phyloP scores from a whole-genome alignment of 2,329 filamentous ascomycete species.

The Epichloe sp. region DNA sequence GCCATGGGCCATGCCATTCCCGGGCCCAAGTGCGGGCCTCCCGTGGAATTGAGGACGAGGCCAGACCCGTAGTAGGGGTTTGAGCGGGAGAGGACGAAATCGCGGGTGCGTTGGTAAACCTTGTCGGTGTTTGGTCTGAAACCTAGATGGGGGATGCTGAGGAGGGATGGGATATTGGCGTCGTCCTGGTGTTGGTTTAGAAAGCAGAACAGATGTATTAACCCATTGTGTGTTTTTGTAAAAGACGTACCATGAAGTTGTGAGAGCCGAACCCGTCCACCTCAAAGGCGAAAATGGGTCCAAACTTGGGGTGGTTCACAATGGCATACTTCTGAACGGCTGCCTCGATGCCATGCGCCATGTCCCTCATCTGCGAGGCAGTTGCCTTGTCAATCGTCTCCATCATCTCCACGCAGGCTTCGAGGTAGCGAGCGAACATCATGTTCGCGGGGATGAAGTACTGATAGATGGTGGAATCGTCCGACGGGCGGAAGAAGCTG shows the following conservation, averaged over 20 bases:
- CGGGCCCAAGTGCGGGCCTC: slow-evolving; percentile 42
- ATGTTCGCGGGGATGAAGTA: slow-evolving; percentile 86
- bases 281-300: slow-evolving; percentile 55
- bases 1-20: slow-evolving; percentile 82
- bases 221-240: neutral
- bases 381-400: slow-evolving; percentile 34
- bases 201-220: neutral
- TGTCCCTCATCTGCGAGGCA: slow-evolving; percentile 40
- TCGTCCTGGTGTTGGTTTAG: slow-evolving; percentile 30
- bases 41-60: slow-evolving; percentile 36
- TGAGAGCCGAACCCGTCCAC: slow-evolving; percentile 53
- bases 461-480: slow-evolving; percentile 75
- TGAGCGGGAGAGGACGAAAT: slow-evolving; percentile 56
- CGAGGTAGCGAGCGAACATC: slow-evolving; percentile 59
- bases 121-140: slow-evolving; percentile 43
- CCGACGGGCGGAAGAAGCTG: slow-evolving; percentile 79
- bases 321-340: slow-evolving; percentile 60
- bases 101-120: slow-evolving; percentile 61
- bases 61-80: slow-evolving; percentile 61
- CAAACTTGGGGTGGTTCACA: slow-evolving; percentile 45
- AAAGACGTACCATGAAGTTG: slow-evolving; percentile 38
- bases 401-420: slow-evolving; percentile 33
- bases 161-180: slow-evolving; percentile 48
- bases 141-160: slow-evolving; percentile 47
- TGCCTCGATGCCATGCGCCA: slow-evolving; percentile 44